These are phyloP conservation scores for Fagus sylvatica DNA, from an alignment of 306 rosid species.

Conservation along the genomic window DNA sequence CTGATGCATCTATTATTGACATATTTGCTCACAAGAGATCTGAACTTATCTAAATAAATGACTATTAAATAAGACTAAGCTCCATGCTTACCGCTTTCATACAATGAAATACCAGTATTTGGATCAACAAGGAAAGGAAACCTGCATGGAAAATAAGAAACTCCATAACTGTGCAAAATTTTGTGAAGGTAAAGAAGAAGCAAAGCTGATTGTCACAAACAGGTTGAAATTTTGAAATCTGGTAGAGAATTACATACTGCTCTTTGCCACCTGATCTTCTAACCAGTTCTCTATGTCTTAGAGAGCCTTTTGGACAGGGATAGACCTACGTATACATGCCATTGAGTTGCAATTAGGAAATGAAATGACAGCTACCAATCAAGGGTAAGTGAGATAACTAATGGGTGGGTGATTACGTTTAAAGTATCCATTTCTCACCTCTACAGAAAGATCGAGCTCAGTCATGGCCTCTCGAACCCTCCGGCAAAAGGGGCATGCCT, in stretches of 20 bases:
- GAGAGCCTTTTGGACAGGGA: conserved; percentile 96
- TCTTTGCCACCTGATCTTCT: conserved; percentile 77
- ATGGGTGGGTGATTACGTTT: conserved; percentile 10
- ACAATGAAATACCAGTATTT: conserved; percentile 58
- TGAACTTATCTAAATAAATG: background rate
- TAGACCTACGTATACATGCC: conserved; percentile 58
- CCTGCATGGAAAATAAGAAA: conserved; percentile 46
- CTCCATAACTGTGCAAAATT: conserved; percentile 4
- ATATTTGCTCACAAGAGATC: background rate
- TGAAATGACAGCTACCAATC: conserved; percentile 9
- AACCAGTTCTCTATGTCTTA: conserved; percentile 79
- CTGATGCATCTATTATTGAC: background rate
- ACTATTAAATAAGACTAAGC: background rate
- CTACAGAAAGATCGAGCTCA: conserved; percentile 83
- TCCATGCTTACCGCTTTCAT: conserved; percentile 76
- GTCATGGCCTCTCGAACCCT: conserved; percentile 95
- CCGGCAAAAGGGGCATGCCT: conserved; percentile 98
- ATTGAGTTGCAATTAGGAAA: conserved; percentile 27
- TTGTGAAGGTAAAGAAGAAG: conserved; percentile 9
- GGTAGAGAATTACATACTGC: conserved; percentile 60
- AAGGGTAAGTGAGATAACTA: conserved; percentile 14
- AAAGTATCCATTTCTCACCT: conserved; percentile 55
- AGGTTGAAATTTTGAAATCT: conserved; percentile 14
- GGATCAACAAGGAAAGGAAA: conserved; percentile 88
- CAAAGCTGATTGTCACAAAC: background rate